Conservation (phyloP, 83 land plant genomes). For the Picea mariana region DNA sequence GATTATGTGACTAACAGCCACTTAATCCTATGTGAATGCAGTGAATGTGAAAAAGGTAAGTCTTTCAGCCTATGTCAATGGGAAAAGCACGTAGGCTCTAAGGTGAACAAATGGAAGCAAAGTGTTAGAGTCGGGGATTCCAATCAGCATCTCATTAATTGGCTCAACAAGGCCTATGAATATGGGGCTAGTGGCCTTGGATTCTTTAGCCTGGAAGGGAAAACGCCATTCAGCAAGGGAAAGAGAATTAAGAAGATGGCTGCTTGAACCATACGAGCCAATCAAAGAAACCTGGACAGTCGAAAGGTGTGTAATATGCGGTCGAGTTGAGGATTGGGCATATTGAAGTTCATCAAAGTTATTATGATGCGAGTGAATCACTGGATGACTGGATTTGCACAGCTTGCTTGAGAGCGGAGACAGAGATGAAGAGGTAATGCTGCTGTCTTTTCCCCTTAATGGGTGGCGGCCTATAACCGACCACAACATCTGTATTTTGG, state of each 20-base stretch:
- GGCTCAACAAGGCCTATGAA: background rate
- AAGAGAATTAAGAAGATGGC: background rate
- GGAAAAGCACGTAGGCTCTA: background rate
- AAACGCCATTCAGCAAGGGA: background rate
- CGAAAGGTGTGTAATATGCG: constrained; percentile 20
- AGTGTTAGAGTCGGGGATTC: background rate
- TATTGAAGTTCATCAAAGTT: too few species aligned
- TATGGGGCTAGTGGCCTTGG: background rate
- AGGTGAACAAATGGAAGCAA: background rate
- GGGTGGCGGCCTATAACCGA: constrained; percentile 96
- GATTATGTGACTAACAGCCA: background rate
- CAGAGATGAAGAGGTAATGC: constrained; percentile 63
- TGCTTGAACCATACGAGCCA: constrained; percentile 16
- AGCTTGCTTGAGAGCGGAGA: constrained; percentile 52
- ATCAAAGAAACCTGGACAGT: constrained; percentile 76
- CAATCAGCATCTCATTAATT: background rate
- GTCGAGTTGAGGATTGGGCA: too few species aligned
- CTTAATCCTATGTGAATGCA: background rate
- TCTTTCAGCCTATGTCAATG: background rate
- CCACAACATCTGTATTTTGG: constrained; percentile 77
- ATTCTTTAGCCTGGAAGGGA: background rate
- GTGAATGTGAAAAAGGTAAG: background rate
- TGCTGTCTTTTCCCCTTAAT: constrained; percentile 97
- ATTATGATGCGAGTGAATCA: too few species aligned
- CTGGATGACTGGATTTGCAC: too few species aligned